Evolutionary conservation across 2,329 filamentous ascomycete species (phyloP).

Genomic region (Verticillium dahliae): DNA sequence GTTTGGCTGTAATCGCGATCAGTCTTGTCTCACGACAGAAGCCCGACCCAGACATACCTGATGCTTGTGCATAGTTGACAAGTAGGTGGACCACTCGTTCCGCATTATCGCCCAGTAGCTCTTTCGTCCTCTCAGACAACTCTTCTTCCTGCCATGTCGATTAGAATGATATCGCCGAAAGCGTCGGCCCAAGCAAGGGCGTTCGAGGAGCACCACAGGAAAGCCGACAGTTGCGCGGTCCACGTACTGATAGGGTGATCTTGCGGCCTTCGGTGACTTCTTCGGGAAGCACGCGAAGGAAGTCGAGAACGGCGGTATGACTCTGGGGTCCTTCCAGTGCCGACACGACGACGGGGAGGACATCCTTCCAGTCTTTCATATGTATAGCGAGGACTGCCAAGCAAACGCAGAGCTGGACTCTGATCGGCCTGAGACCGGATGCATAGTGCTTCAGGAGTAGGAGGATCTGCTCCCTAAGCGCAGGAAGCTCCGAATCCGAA

Average conservation of each 20-base stretch:
- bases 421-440: slow-evolving; percentile 73
- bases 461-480: slow-evolving; percentile 78
- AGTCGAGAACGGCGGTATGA: slow-evolving; percentile 86
- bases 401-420: slow-evolving; percentile 91
- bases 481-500: slow-evolving; percentile 64
- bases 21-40: background rate
- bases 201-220: slow-evolving; percentile 23
- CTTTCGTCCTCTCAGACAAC: slow-evolving; percentile 74
- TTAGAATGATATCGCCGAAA: slow-evolving; percentile 37
- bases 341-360: slow-evolving; percentile 73
- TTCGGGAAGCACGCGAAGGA: slow-evolving; percentile 92
- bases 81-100: slow-evolving; percentile 80
- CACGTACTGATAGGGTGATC: slow-evolving; percentile 97
- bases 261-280: slow-evolving; percentile 99
- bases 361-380: slow-evolving; percentile 93
- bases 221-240: slow-evolving; percentile 49
- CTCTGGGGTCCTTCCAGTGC: slow-evolving; percentile 70
- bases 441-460: slow-evolving; percentile 75
- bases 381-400: slow-evolving; percentile 92
- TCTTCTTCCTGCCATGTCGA: slow-evolving; percentile 81
- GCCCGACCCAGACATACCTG: slow-evolving; percentile 49
- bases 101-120: slow-evolving; percentile 86
- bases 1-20: slow-evolving; percentile 49
- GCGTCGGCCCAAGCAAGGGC: slow-evolving; percentile 26
- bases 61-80: slow-evolving; percentile 86